Conservation (phyloP, 768 basidiomycete genomes). For the Calocybe cyanea region DNA sequence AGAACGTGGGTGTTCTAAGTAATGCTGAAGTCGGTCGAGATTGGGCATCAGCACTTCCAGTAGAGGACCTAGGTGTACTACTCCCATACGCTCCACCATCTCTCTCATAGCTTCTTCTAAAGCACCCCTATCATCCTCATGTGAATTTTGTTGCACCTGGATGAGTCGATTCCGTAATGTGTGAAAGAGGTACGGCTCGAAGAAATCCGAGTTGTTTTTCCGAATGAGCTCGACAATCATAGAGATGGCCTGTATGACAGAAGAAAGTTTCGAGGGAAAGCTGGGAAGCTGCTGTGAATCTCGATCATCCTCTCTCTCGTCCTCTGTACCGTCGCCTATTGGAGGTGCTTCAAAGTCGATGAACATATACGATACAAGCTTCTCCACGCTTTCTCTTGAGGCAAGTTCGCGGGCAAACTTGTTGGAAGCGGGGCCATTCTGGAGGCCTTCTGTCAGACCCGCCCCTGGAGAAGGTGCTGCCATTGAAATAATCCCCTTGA, state of each 20-base stretch:
- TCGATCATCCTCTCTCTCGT: slow-evolving; percentile 19
- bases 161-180: slow-evolving; percentile 89
- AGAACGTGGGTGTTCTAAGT: slow-evolving; percentile 70
- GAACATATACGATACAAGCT: slow-evolving; percentile 74
- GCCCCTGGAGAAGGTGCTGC: slow-evolving; percentile 83
- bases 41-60: slow-evolving; percentile 69
- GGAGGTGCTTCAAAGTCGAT: slow-evolving; percentile 46
- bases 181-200: slow-evolving; percentile 96
- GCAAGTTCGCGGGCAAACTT: slow-evolving; percentile 88
- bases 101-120: slow-evolving; percentile 73
- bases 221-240: slow-evolving; percentile 92
- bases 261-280: slow-evolving; percentile 62
- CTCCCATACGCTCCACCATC: slow-evolving; percentile 80
- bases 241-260: slow-evolving; percentile 81
- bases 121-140: slow-evolving; percentile 61
- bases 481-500: slow-evolving; percentile 93
- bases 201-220: slow-evolving; percentile 98
- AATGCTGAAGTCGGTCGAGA: slow-evolving; percentile 65
- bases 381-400: slow-evolving; percentile 61
- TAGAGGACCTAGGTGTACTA: slow-evolving; percentile 87
- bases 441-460: slow-evolving; percentile 64
- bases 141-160: slow-evolving; percentile 72
- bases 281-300: slow-evolving; percentile 27
- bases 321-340: slow-evolving; percentile 15
- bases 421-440: slow-evolving; percentile 76